A percentile compares a stretch with the other conserved stretches of the same genome.
These are phyloP conservation scores for Sporisorium graminicola DNA, from an alignment of 1,284 basidiomycete genomes.

Conservation along the genomic window DNA sequence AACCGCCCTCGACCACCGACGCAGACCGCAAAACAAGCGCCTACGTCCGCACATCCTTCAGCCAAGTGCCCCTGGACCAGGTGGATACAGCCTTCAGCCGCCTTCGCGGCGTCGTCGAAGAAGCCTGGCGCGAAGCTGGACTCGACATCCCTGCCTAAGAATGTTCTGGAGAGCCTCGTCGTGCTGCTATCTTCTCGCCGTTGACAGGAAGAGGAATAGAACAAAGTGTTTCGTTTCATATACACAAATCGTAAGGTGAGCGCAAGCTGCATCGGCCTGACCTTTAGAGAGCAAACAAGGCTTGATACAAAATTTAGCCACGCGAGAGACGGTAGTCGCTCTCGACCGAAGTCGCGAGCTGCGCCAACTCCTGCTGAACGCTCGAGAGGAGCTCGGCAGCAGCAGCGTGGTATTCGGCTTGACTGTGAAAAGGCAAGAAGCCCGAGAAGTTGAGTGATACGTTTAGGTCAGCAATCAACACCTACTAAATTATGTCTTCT, in stretches of 20 bases:
- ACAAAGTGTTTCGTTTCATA: neutral
- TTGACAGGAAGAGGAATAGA: neutral
- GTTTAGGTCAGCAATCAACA: neutral
- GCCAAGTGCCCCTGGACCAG: conserved; percentile 56
- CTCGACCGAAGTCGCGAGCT: conserved; percentile 87
- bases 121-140: conserved; percentile 61
- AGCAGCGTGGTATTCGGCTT: conserved; percentile 85
- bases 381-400: conserved; percentile 78
- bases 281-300: neutral
- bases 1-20: conserved; percentile 14
- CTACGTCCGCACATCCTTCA: conserved; percentile 65
- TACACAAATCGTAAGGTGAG: neutral
- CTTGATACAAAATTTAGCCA: conserved; percentile 20
- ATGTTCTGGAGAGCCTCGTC: neutral
- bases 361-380: conserved; percentile 89
- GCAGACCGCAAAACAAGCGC: conserved; percentile 21
- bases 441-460: neutral
- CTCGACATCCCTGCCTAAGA: conserved; percentile 24
- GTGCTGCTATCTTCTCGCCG: no score
- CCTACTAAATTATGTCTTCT: neutral
- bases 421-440: conserved; percentile 25
- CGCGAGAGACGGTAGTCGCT: conserved; percentile 80
- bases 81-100: conserved; percentile 57
- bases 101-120: conserved; percentile 55
- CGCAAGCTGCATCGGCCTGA: neutral